phyloP scores from a whole-genome alignment of 164 flowering plant genomes.

The Umbilicus rupestris region DNA sequence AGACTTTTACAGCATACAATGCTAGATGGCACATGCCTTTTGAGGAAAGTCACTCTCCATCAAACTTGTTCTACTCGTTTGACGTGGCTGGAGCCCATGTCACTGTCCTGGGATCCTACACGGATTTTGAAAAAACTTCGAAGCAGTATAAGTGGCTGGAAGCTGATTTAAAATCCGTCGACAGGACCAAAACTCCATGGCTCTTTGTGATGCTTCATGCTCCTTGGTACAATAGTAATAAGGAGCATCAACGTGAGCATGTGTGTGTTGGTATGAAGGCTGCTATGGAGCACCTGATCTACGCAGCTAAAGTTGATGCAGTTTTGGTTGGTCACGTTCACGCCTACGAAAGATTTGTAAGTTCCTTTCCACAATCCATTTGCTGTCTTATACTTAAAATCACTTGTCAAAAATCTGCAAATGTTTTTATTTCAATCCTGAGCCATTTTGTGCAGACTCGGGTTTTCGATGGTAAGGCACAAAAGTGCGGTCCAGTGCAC shows the following conservation, averaged over 20 bases:
- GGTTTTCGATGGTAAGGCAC: constrained; percentile 28
- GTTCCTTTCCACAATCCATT: constrained; percentile 12
- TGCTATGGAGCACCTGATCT: constrained; percentile 54
- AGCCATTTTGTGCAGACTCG: constrained; percentile 50
- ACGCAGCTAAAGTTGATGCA: constrained; percentile 46
- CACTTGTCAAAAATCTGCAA: too few relatives aligned
- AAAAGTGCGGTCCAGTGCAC: constrained; percentile 51
- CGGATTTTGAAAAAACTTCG: constrained; percentile 46
- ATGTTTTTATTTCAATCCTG: too few relatives aligned
- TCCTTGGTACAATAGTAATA: constrained; percentile 77
- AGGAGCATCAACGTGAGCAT: constrained; percentile 59
- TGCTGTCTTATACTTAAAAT: too few relatives aligned
- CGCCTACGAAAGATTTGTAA: constrained; percentile 90
- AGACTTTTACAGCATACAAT: constrained; percentile 56
- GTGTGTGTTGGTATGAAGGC: constrained; percentile 44
- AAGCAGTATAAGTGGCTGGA: constrained; percentile 60
- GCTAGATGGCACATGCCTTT: constrained; percentile 83
- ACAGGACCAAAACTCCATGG: constrained; percentile 65
- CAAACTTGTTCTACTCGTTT: constrained; percentile 81
- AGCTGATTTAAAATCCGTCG: constrained; percentile 46
- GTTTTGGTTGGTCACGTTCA: constrained; percentile 83
- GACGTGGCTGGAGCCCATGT: constrained; percentile 58
- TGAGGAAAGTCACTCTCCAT: constrained; percentile 49
- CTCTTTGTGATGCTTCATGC: constrained; percentile 55
- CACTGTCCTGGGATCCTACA: constrained; percentile 65